Percentiles rank a stretch among this genome's conserved stretches.
Evolutionary conservation across 2,329 filamentous ascomycete species (phyloP).

Genomic region (Nemania sp.): DNA sequence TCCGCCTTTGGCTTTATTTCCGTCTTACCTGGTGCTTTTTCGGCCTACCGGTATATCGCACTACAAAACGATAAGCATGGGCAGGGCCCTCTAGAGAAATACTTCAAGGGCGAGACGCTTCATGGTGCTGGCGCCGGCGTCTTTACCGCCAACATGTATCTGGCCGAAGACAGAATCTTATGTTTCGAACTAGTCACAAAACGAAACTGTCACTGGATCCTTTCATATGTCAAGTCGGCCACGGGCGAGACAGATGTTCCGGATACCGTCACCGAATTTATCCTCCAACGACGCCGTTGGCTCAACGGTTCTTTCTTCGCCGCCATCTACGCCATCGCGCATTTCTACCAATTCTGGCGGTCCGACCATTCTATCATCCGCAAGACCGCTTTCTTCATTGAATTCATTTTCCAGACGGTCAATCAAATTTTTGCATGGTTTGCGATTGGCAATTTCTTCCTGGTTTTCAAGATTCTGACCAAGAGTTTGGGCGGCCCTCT

Average conservation of each 20-base stretch:
- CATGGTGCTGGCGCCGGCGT: conserved; percentile 96
- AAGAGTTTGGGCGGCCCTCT: conserved; percentile 72
- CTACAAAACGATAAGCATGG: conserved; percentile 96
- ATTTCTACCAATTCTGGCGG: conserved; percentile 95
- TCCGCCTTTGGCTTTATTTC: conserved; percentile 99
- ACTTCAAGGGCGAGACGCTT: conserved; percentile 98
- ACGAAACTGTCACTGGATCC: conserved; percentile 93
- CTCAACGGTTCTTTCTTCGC: conserved; percentile 98
- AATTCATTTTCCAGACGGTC: conserved; percentile 91
- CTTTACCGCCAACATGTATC: conserved; percentile 96
- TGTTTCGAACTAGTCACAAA: conserved; percentile 99
- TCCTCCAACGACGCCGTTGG: conserved; percentile 94
- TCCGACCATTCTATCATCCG: conserved; percentile 86
- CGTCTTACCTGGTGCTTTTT: conserved; percentile 90
- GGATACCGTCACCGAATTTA: conserved; percentile 89
- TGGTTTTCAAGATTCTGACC: conserved; percentile 97
- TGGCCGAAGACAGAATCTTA: conserved; percentile 88
- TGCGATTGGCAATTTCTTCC: conserved; percentile 96
- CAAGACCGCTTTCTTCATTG: conserved; percentile 87
- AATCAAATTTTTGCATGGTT: conserved; percentile 99
- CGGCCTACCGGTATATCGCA: conserved; percentile 93
- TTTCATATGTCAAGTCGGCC: conserved; percentile 98
- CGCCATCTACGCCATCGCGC: conserved; percentile 89
- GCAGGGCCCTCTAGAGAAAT: conserved; percentile 92
- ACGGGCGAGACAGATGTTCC: conserved; percentile 97